Base-by-base conservation (phyloP, 306 rosid species). In the Lathyrus sativus region DNA sequence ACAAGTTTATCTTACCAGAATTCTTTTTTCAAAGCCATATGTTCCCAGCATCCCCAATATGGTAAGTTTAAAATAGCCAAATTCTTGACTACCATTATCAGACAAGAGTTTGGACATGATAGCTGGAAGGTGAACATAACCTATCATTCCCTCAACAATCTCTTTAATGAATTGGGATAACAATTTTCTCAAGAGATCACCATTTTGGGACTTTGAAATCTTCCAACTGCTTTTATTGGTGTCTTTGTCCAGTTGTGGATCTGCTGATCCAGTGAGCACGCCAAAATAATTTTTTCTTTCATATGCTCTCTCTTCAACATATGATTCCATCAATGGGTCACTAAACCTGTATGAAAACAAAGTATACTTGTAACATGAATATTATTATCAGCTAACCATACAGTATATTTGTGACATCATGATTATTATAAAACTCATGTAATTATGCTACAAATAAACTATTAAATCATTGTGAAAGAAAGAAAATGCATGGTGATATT, bases 121-220 rank as follows among this genome's bases (percentile, higher is more conserved):
- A 50, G 85, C 80, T 51, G 99, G 99, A 72, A 93, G 92, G 80
- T 85, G 90, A 84, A 93, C 91, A 77, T 81, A 90, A 41, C 99
- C 99, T 26, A 88, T 90, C 97, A 93, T 90, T 65, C 97, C 97
- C 78, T 93, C 99, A 59, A 90, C 99, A 74, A 93, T 93, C 79
- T 87, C 97, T 83, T 86, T 88, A 85, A 93, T 82, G 85, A 90
- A 90, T 69, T 72, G 86, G 78, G 96, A 86, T 65, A 93, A 81
- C 81, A 93, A 45, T 73, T 85, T 93, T 82, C 82, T 88, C 79
- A 87, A 79, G 69, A 90, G 50, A 78, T 76, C 86, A 78, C 80
- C 80, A 68, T 79, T 83, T 39, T 14, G 67, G 50, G 87, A 83
- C 74, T 77, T 81, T 1, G 89, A 77, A 78, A 93, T 87, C 82